A percentile compares a stretch with the other conserved stretches of the same genome.
phyloP scores from a whole-genome alignment of 73 alveolate species.

The Paramecium bursaria region DNA sequence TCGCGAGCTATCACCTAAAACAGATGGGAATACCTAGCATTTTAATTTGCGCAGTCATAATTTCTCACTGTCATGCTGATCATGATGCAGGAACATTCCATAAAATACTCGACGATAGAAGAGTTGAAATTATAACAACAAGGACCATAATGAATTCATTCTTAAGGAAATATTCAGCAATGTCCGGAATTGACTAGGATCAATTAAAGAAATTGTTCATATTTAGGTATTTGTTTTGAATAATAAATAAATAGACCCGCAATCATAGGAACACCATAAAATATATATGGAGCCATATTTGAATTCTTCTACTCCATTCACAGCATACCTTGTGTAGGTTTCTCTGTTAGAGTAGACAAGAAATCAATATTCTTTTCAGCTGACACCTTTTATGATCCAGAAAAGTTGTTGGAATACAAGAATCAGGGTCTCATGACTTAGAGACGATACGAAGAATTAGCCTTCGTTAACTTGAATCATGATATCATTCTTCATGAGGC shows the following conservation, averaged over 20 bases:
- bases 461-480: slow-evolving; percentile 51
- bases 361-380: slow-evolving; percentile 67
- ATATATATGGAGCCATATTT: slow-evolving; percentile 64
- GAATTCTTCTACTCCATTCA: slow-evolving; percentile 66
- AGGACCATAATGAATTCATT: slow-evolving; percentile 70
- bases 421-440: slow-evolving; percentile 51
- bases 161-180: slow-evolving; percentile 62
- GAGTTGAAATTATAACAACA: slow-evolving; percentile 65
- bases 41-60: slow-evolving; percentile 65
- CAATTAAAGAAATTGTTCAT: slow-evolving; percentile 38
- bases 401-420: slow-evolving; percentile 13
- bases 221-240: slow-evolving; percentile 3
- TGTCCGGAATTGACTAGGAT: slow-evolving; percentile 54
- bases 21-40: slow-evolving; percentile 67
- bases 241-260: slow-evolving; percentile 55
- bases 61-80: slow-evolving; percentile 72
- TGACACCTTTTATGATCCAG: slow-evolving; percentile 66
- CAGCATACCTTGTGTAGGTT: slow-evolving; percentile 62
- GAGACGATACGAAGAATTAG: slow-evolving; percentile 62
- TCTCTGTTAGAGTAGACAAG: slow-evolving; percentile 47
- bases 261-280: slow-evolving; percentile 59
- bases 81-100: slow-evolving; percentile 73
- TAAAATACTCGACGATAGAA: slow-evolving; percentile 59
- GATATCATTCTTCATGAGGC: slow-evolving; percentile 69
- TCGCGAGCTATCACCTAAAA: slow-evolving; percentile 62